phyloP scores from a whole-genome alignment of 2,329 filamentous ascomycete species.

The Pyricularia sp. region DNA sequence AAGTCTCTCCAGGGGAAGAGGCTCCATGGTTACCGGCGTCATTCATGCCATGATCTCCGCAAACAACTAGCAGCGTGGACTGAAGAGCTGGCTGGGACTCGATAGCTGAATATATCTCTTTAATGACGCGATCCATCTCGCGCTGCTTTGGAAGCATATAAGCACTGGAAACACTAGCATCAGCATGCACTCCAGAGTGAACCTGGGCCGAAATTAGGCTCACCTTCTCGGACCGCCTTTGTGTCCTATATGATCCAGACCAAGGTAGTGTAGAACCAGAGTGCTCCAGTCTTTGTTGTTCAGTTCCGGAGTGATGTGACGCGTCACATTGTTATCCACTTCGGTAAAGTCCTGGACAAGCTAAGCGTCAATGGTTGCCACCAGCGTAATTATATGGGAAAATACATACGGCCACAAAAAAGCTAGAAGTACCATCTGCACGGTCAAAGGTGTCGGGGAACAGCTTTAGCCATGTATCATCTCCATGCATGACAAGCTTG shows the following conservation, averaged over 20 bases:
- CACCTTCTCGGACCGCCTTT: constrained; percentile 84
- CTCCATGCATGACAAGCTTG: constrained; percentile 88
- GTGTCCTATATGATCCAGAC: constrained; percentile 94
- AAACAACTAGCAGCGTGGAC: constrained; percentile 75
- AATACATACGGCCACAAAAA: constrained; percentile 80
- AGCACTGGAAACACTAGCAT: constrained; percentile 43
- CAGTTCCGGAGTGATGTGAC: constrained; percentile 74
- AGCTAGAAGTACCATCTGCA: constrained; percentile 88
- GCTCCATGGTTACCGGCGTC: constrained; percentile 95
- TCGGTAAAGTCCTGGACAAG: constrained; percentile 80
- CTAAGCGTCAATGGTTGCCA: constrained; percentile 3
- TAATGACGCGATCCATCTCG: constrained; percentile 54
- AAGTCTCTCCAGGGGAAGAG: constrained; percentile 88
- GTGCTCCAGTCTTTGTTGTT: constrained; percentile 75
- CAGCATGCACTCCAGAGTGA: neutral
- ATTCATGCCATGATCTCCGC: constrained; percentile 99
- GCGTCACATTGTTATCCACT: constrained; percentile 94
- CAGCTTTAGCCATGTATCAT: constrained; percentile 96
- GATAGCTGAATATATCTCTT: constrained; percentile 67
- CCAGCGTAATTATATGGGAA: neutral
- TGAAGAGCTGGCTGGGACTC: constrained; percentile 59
- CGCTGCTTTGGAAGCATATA: constrained; percentile 86
- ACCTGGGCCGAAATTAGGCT: constrained; percentile 2
- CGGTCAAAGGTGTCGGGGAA: constrained; percentile 85
- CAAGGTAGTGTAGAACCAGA: constrained; percentile 91